Evolutionary conservation across 108 stramenopile species (phyloP), one percentile per base, ranked within the genome.

Genomic region (Cyclotella distinguenda): DNA sequence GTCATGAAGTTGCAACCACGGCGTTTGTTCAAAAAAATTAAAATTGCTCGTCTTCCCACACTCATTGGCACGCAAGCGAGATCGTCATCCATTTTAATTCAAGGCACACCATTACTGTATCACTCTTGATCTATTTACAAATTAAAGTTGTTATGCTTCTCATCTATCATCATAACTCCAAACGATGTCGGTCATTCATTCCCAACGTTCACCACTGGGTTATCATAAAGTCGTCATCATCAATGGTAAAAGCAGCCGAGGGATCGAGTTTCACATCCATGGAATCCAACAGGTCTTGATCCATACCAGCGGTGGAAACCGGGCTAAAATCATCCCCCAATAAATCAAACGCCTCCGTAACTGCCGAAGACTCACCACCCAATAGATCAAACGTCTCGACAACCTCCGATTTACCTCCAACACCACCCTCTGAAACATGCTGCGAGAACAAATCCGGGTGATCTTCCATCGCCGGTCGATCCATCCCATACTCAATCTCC

Each of bases 161-260:
- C 8, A 8, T 10, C 8, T 38, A 38, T 38, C 38, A 10, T 38
- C 38, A 8, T 38, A 10, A 38, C 38, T 38, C 38, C 38, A 38
- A 10, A 38, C 38, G 12, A 38, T 38, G 10, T 38, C 38, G 8
- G 8, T 38, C 12, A 10, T 12, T 38, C 38, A 8, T 38, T 38
- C 38, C 12, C 12, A 10, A 8, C 8, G 12, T 10, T 38, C 38
- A 38, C 38, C 38, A 59, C n/a, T n/a, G n/a, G n/a, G n/a, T n/a
- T n/a, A 55, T 27, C 25, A n/a, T 40, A 55, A 71, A 63, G 21
- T 63, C 61, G 36, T 71, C 61, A 59, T 64, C 45, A 76, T 78
- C 68, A 52, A 72, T 62, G 19, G 51, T 66, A 75, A 75, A 75
- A 39, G 74, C 80, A 28, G 79, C 76, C 35, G 68, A 47, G 38